Evolutionary conservation across 257 asterid genomes (phyloP), one percentile per base, ranked within the genome.

Genomic region (Oldenlandia corymbosa): DNA sequence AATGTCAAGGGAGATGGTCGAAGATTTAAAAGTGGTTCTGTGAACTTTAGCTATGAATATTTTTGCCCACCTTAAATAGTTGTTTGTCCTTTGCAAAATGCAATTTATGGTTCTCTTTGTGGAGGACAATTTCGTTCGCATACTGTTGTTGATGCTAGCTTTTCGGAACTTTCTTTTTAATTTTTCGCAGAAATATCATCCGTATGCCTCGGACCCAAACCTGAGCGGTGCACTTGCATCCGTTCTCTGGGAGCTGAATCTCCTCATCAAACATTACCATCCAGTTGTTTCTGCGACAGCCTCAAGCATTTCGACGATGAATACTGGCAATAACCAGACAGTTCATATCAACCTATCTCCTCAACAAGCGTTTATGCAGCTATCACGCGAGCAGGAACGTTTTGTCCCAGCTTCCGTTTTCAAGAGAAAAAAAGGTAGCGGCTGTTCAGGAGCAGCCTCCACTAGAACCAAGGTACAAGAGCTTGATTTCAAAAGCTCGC

Each of bases 201-300:
- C 99, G 52, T 70, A 80, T 55, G 95, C 86, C 24, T 57, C 76
- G 52, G 99, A 93, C 74, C 99, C 99, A 7, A 84, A 87, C 87
- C 92, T 74, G 1, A 87, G 99, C 55, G 99, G 97, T 59, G 97
- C 97, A 54, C 83, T 93, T 58, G 91, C 99, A 63, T 88, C 99
- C 3, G 97, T 93, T 48, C 94, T 90, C 56, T 93, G 99, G 99
- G 99, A 93, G 80, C 89, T 93, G 50, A 87, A 90, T 75, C 94
- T 93, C 59, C 76, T 90, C 14, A 71, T 70, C 65, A 90, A 84
- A 67, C 97, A 93, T 66, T 93, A 85, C 60, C 94, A 93, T 69
- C 94, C 95, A 13, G 53, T 88, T 2, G 71, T 90, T 60, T 83
- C 88, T 49, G 42, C 92, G 7, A 64, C 83, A 52, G 90, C 97